phyloP scores from a whole-genome alignment of 1,284 basidiomycete genomes.

The Microbotryomycetes sp. region DNA sequence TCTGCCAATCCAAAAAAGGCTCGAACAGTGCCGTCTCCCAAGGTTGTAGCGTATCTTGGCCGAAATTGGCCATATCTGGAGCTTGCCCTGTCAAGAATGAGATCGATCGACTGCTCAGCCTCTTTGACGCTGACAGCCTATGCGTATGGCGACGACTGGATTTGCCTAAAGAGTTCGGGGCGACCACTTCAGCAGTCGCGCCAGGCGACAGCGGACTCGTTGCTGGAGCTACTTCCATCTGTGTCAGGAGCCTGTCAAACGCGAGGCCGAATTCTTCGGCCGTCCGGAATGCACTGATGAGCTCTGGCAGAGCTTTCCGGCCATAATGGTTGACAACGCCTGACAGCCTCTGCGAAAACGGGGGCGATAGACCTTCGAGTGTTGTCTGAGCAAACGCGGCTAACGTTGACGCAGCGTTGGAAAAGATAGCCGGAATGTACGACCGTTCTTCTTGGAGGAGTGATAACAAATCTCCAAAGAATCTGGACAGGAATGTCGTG shows the following conservation, averaged over 20 bases:
- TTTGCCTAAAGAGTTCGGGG: slow-evolving; percentile 32
- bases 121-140: slow-evolving; percentile 61
- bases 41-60: slow-evolving; percentile 34
- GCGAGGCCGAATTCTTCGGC: slow-evolving; percentile 72
- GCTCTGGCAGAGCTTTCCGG: slow-evolving; percentile 56
- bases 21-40: slow-evolving; percentile 89
- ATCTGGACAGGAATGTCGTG: slow-evolving; percentile 62
- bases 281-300: slow-evolving; percentile 62
- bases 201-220: slow-evolving; percentile 32
- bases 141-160: slow-evolving; percentile 52
- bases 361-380: slow-evolving; percentile 67
- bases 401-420: slow-evolving; percentile 64
- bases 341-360: slow-evolving; percentile 67
- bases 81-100: slow-evolving; percentile 13
- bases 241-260: slow-evolving; percentile 59
- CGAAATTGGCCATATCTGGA: not conserved
- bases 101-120: slow-evolving; percentile 36
- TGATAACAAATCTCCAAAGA: slow-evolving; percentile 61
- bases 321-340: slow-evolving; percentile 60
- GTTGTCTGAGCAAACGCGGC: slow-evolving; percentile 73
- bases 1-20: slow-evolving; percentile 82
- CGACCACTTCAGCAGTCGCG: slow-evolving; percentile 16
- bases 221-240: slow-evolving; percentile 21
- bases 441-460: slow-evolving; percentile 64
- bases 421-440: slow-evolving; percentile 73